A percentile compares a stretch with the other conserved stretches of the same genome.
Conservation (phyloP, 768 basidiomycete species). For the Suillus ampliporus region DNA sequence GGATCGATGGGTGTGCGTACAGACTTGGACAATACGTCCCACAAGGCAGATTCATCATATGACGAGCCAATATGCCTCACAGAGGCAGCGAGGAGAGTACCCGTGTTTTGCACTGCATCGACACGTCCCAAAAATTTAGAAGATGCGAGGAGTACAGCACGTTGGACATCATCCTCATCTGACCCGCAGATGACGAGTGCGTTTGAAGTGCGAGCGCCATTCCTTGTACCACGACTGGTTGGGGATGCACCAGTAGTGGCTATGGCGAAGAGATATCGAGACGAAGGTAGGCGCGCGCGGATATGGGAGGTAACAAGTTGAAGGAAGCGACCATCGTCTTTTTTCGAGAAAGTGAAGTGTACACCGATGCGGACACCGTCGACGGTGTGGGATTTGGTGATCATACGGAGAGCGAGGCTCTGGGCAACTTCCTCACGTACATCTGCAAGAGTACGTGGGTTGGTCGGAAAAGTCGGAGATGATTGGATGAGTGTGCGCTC, state of each 20-base stretch:
- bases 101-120: constrained; percentile 41
- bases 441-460: constrained; percentile 57
- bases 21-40: constrained; percentile 73
- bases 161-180: constrained; percentile 60
- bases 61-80: constrained; percentile 60
- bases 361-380: constrained; percentile 68
- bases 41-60: constrained; percentile 70
- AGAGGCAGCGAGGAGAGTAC: constrained; percentile 45
- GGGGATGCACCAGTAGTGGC: constrained; percentile 50
- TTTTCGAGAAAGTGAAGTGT: constrained; percentile 60
- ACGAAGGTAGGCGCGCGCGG: constrained; percentile 44
- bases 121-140: constrained; percentile 76
- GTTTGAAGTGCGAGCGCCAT: constrained; percentile 33
- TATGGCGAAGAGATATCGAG: constrained; percentile 59
- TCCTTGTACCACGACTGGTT: constrained; percentile 19
- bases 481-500: constrained; percentile 5
- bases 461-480: constrained; percentile 18
- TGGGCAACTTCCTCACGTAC: constrained; percentile 64
- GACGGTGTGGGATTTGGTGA: constrained; percentile 52
- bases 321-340: constrained; percentile 61
- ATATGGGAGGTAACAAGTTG: constrained; percentile 57
- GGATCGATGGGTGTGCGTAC: constrained; percentile 65
- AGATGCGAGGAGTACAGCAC: constrained; percentile 65
- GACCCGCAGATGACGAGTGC: constrained; percentile 65
- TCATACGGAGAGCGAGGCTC: constrained; percentile 58